phyloP scores from a whole-genome alignment of 768 basidiomycete genomes.

The Suillus americanus region DNA sequence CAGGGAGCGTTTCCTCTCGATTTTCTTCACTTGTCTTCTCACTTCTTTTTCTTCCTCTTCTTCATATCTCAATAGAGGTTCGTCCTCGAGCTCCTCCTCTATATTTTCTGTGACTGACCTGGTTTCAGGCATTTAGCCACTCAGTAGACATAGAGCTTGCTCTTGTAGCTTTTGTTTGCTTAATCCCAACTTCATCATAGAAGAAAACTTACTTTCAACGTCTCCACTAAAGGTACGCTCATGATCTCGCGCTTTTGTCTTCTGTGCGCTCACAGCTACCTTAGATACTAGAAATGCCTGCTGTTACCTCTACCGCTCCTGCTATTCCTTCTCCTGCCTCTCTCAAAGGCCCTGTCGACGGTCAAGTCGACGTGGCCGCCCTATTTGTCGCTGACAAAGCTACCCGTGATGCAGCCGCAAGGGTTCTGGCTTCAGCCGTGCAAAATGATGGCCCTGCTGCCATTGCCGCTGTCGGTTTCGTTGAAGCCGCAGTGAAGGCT shows the following conservation, averaged over 20 bases:
- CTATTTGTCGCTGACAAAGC: slow-evolving; percentile 88
- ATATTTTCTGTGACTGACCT: slow-evolving; percentile 10
- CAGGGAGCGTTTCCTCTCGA: not conserved
- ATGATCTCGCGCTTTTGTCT: slow-evolving; percentile 1
- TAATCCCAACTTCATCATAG: slow-evolving; percentile 25
- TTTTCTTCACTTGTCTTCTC: slow-evolving; percentile 33
- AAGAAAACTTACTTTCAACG: slow-evolving; percentile 35
- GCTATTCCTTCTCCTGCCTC: slow-evolving; percentile 61
- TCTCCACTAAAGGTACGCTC: slow-evolving; percentile 44
- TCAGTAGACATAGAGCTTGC: slow-evolving; percentile 63
- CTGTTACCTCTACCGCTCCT: slow-evolving; percentile 66
- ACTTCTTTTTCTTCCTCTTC: slow-evolving; percentile 26
- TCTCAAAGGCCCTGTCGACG: slow-evolving; percentile 69
- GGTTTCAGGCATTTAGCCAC: slow-evolving; percentile 37
- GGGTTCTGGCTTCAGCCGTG: slow-evolving; percentile 66
- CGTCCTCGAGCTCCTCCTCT: slow-evolving; percentile 13
- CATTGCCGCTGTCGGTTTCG: slow-evolving; percentile 68
- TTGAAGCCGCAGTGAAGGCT: slow-evolving; percentile 76
- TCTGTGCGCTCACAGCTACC: slow-evolving; percentile 7
- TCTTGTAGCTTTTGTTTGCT: slow-evolving; percentile 51
- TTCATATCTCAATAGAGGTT: slow-evolving; percentile 35
- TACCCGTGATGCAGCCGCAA: slow-evolving; percentile 69
- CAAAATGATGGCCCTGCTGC: slow-evolving; percentile 85
- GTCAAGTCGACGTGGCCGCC: slow-evolving; percentile 67
- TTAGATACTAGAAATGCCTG: slow-evolving; percentile 74